Conservation (phyloP, 495 filamentous ascomycete genomes). For the Neurospora sublineolata region DNA sequence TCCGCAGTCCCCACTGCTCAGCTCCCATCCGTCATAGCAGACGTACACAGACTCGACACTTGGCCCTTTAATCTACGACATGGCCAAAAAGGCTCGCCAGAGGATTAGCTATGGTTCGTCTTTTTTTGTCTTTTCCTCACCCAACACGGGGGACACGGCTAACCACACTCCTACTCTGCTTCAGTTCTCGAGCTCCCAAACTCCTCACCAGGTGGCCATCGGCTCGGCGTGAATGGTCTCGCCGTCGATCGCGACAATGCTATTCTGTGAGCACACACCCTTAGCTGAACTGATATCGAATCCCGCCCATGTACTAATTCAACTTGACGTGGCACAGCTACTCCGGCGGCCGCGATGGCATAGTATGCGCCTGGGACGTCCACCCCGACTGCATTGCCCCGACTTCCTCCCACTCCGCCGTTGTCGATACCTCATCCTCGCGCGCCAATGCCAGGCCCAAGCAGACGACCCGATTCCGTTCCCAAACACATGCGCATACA, state of each 20-base stretch:
- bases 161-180: conserved; percentile 1
- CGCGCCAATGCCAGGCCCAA: conserved; percentile 21
- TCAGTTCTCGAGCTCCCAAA: conserved; percentile 89
- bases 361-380: conserved; percentile 91
- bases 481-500: conserved; percentile 92
- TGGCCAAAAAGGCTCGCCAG: conserved; percentile 54
- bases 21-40: not conserved
- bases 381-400: conserved; percentile 41
- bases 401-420: conserved; percentile 19
- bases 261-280: conserved; percentile 60
- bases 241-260: conserved; percentile 73
- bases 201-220: conserved; percentile 73
- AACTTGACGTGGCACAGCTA: conserved; percentile 47
- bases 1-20: not conserved
- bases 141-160: not conserved
- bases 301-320: conserved; percentile 1
- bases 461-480: conserved; percentile 57
- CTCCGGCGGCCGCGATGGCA: conserved; percentile 88
- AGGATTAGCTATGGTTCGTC: conserved; percentile 55
- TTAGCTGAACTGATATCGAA: no score
- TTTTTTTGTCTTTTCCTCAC: not conserved
- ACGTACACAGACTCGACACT: not conserved
- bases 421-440: conserved; percentile 18
- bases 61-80: conserved; percentile 19
- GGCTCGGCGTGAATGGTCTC: conserved; percentile 87